A percentile compares a stretch with the other conserved stretches of the same genome.
Conservation (phyloP, 805 yeast species). For the Ogataea henricii region DNA sequence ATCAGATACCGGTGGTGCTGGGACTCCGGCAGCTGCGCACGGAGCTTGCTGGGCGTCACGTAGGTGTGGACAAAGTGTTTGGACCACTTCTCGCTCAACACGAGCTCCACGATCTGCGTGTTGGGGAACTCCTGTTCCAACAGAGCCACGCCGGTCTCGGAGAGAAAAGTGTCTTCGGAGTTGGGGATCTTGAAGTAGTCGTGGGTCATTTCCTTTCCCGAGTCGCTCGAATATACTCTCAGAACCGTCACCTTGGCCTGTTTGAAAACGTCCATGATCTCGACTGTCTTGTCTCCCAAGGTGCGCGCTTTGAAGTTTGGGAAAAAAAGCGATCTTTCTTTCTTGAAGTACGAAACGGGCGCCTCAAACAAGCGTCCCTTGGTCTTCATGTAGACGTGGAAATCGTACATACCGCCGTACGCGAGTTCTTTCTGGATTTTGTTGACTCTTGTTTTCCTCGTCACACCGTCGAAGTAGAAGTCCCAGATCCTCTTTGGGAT, state of each 20-base stretch:
- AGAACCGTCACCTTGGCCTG: conserved; percentile 60
- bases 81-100: conserved; percentile 70
- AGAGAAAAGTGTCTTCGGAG: conserved; percentile 43
- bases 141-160: conserved; percentile 41
- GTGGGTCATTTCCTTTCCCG: conserved; percentile 68
- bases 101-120: conserved; percentile 74
- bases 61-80: conserved; percentile 66
- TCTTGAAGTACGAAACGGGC: conserved; percentile 76
- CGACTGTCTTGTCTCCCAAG: conserved; percentile 38
- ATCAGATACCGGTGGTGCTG: conserved; percentile 60
- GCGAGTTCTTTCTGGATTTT: conserved; percentile 61
- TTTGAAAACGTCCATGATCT: conserved; percentile 42
- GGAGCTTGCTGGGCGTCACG: conserved; percentile 44
- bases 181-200: conserved; percentile 55
- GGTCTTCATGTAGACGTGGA: conserved; percentile 66
- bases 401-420: conserved; percentile 66
- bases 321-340: conserved; percentile 73
- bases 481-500: conserved; percentile 35
- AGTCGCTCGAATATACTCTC: conserved; percentile 63
- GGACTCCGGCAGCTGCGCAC: conserved; percentile 26
- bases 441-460: conserved; percentile 35
- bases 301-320: conserved; percentile 73
- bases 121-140: conserved; percentile 48
- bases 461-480: conserved; percentile 39
- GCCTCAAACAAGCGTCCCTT: conserved; percentile 83